Conservation (phyloP, 2,329 filamentous ascomycete species). For the Calonectria montana region DNA sequence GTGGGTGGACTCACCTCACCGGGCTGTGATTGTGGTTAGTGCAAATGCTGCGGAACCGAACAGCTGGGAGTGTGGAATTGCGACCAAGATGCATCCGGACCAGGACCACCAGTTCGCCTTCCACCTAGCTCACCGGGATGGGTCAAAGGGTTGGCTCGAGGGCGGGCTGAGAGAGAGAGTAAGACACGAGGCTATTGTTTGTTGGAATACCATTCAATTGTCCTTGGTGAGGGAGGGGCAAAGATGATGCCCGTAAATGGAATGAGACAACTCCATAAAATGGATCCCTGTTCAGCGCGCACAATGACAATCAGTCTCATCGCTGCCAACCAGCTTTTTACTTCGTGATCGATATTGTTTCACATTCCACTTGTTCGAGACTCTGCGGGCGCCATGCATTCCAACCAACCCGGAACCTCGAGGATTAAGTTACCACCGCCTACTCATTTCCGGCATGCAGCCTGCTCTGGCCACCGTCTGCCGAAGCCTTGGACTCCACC, state of each 20-base stretch:
- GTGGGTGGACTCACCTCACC: not conserved
- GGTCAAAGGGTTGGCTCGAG: not conserved
- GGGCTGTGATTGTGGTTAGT: not conserved
- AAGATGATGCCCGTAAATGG: not conserved
- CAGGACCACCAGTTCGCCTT: not conserved
- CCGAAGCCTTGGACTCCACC: not conserved
- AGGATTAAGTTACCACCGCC: not conserved
- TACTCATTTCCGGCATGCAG: constrained; percentile 16
- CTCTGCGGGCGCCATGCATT: not conserved
- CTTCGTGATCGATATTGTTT: not conserved
- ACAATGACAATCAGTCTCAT: not conserved
- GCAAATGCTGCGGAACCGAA: not conserved
- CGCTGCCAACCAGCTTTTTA: not conserved
- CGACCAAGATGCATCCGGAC: not conserved
- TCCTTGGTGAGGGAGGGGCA: not conserved
- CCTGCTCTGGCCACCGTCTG: not conserved
- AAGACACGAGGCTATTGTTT: not conserved
- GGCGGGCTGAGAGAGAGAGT: not conserved
- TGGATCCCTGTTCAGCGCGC: not conserved
- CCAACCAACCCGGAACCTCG: not conserved
- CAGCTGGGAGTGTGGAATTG: not conserved
- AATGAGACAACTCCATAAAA: not conserved
- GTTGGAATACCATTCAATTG: too few relatives aligned
- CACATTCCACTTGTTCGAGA: not conserved
- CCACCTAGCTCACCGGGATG: not conserved